Percentiles rank a stretch among this genome's conserved stretches.
These are phyloP conservation scores for Macadamia integrifolia DNA, from an alignment of 164 flowering plant species.

Conservation along the genomic window DNA sequence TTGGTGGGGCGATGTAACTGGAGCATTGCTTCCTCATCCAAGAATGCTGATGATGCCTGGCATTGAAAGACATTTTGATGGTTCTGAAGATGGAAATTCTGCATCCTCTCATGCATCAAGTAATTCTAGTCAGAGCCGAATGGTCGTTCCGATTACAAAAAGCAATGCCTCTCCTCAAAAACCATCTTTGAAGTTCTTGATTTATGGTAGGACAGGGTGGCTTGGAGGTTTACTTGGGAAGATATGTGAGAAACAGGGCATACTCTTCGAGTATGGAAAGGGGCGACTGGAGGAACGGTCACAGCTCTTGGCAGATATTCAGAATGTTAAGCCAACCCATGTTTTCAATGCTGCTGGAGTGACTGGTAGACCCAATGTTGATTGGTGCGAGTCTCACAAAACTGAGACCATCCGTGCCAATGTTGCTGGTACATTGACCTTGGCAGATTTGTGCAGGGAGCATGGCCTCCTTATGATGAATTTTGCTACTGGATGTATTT, in stretches of 20 bases:
- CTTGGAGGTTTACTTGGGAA: constrained; percentile 62
- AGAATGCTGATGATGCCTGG: constrained; percentile 78
- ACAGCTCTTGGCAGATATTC: constrained; percentile 42
- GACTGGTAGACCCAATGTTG: constrained; percentile 73
- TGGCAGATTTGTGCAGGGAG: constrained; percentile 67
- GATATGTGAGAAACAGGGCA: constrained; percentile 57
- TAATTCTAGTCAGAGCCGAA: constrained; percentile 23
- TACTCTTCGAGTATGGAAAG: constrained; percentile 50
- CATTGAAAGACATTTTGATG: constrained; percentile 45
- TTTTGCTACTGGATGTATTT: constrained; percentile 66
- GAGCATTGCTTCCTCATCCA: constrained; percentile 69
- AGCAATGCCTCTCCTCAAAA: constrained; percentile 25
- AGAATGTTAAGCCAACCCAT: constrained; percentile 54
- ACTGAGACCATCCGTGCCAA: constrained; percentile 60
- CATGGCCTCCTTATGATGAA: constrained; percentile 54
- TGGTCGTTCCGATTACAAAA: constrained; percentile 36
- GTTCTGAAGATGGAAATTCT: constrained; percentile 32
- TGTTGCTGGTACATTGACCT: constrained; percentile 61
- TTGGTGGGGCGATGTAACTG: constrained; percentile 83
- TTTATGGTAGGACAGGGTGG: constrained; percentile 72
- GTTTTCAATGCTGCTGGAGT: constrained; percentile 71
- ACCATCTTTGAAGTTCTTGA: constrained; percentile 49
- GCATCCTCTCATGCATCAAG: constrained; percentile 17
- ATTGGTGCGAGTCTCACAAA: constrained; percentile 72
- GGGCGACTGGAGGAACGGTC: constrained; percentile 59